Evolutionary conservation across 192 early-diverging fungal species (phyloP), one percentile per base, ranked within the genome.

Genomic region (Cetraspora pellucida): DNA sequence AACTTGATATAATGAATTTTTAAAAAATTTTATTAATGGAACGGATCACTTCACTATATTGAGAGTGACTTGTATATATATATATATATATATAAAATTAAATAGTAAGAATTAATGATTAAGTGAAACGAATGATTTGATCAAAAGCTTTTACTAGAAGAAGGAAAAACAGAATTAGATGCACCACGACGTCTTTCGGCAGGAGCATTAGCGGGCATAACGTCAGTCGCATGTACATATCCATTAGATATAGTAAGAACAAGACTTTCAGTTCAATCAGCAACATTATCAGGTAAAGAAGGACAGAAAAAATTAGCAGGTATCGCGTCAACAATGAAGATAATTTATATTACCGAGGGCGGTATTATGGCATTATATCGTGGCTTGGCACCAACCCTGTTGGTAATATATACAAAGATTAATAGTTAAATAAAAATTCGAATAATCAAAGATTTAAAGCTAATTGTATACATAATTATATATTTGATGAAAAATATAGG

Each of bases 211-310:
- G 93, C 93, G 19, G 93, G 93, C 44, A 83, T 93, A 59, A 89
- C 89, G 9, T 94, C 93, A 23, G 93, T 94, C 3, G 87, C 88
- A 14, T 92, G 89, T 50, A 94, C 91, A 2, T 94, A 94, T 65
- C 93, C 93, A 54, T 81, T 94, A 46, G 93, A 94, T 77, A 90
- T 94, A 73, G 89, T 92, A 54, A 88, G 91, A 46, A 94, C 93
- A 11, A 89, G 93, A 47, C 85, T 94, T 59, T 89, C 90, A 50
- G 89, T 94, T 43, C 90, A 91, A 79, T 91, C 92, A 0, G 93
- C 90, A 4, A 85, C 85, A 1, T 61, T 93, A 57, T 63, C 79
- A 63, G 66, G 80, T 82, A 78, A 81, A 77, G 79, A 83, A 73
- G 52, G 81, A 58, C 44, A 80, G 73, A 73, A 86, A 52, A 87